Evolutionary conservation across 306 rosid genomes (phyloP).

Genomic region (Fagus sylvatica): DNA sequence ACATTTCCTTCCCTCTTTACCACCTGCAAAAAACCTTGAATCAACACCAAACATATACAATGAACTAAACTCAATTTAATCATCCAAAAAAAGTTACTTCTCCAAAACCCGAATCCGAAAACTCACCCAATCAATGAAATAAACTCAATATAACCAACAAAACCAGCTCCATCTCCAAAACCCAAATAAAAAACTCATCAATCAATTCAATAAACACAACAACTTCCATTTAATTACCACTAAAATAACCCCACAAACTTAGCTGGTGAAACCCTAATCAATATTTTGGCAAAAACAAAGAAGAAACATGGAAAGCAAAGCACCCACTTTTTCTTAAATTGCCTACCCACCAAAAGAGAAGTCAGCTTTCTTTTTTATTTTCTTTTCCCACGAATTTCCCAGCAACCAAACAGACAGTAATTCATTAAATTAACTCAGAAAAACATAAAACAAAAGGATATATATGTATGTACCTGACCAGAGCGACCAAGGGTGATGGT

Average conservation of each 20-base stretch:
- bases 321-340: too few species aligned
- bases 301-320: too few species aligned
- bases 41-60: neutral
- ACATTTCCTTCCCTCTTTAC: slow-evolving; percentile 50
- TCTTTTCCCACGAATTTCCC: neutral
- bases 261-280: neutral
- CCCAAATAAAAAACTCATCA: too few species aligned
- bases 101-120: neutral
- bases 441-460: neutral
- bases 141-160: neutral
- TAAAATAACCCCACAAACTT: neutral
- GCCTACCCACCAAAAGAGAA: neutral
- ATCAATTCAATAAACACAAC: neutral
- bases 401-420: neutral
- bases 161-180: neutral
- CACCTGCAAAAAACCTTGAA: slow-evolving; percentile 35
- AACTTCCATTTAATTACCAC: neutral
- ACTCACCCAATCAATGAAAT: neutral
- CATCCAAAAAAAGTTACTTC: neutral
- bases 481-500: slow-evolving; percentile 64
- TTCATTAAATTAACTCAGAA: neutral
- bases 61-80: neutral
- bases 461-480: slow-evolving; percentile 49
- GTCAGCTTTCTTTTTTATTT: neutral
- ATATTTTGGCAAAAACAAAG: too few species aligned